Conservation (phyloP, 495 filamentous ascomycete species). For the Pseudevernia furfuracea region DNA sequence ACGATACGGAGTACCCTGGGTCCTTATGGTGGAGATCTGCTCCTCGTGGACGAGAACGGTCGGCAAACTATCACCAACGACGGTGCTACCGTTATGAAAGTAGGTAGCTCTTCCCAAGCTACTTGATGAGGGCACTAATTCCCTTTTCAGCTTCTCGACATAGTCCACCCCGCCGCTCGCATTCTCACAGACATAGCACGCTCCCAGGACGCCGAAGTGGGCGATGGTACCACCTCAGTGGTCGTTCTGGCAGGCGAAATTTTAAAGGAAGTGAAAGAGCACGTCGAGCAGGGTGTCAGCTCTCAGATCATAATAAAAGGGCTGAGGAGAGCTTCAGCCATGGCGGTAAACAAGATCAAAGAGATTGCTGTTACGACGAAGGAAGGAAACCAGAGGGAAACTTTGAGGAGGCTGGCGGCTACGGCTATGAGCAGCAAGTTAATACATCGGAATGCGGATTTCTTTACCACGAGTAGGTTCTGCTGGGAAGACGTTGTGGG, state of each 20-base stretch:
- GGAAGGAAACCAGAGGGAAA: slow-evolving; percentile 82
- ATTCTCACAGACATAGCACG: slow-evolving; percentile 97
- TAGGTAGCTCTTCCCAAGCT: slow-evolving; percentile 32
- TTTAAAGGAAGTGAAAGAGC: slow-evolving; percentile 87
- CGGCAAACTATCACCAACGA: slow-evolving; percentile 97
- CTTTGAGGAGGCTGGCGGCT: slow-evolving; percentile 76
- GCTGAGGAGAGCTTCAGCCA: slow-evolving; percentile 73
- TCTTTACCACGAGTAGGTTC: slow-evolving; percentile 90
- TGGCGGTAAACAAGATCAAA: slow-evolving; percentile 98
- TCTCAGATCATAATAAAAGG: slow-evolving; percentile 97
- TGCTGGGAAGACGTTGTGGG: background rate
- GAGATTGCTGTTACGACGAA: slow-evolving; percentile 87
- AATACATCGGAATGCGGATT: slow-evolving; percentile 92
- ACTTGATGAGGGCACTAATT: slow-evolving; percentile 9
- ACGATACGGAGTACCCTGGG: slow-evolving; percentile 93
- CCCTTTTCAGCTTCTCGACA: slow-evolving; percentile 72
- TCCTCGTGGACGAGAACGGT: slow-evolving; percentile 93
- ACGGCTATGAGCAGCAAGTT: slow-evolving; percentile 99
- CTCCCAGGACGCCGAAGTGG: slow-evolving; percentile 98
- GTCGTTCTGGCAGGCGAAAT: slow-evolving; percentile 95
- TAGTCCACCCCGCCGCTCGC: slow-evolving; percentile 94
- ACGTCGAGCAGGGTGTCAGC: slow-evolving; percentile 94
- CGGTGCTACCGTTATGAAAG: slow-evolving; percentile 99
- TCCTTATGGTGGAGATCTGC: slow-evolving; percentile 94
- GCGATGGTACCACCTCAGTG: slow-evolving; percentile 94